A percentile compares a stretch with the other conserved stretches of the same genome.
These are phyloP conservation scores for Cornus suecica DNA, from an alignment of 148 eudicot genomes.

Conservation along the genomic window DNA sequence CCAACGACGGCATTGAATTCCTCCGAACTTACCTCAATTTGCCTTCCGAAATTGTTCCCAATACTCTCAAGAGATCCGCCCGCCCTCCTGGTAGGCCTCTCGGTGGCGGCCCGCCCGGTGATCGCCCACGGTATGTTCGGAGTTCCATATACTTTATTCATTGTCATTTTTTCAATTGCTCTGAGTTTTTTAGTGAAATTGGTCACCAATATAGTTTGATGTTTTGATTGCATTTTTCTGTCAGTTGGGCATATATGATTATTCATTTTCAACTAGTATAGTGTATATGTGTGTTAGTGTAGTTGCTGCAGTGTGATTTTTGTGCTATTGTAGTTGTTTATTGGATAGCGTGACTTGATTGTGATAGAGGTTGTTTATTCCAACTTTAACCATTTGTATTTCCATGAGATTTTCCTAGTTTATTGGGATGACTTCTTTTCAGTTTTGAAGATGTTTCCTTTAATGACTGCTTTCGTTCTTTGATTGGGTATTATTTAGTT, in stretches of 20 bases:
- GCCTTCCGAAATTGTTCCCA: conserved; percentile 89
- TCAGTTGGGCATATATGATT: not conserved
- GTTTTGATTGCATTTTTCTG: not conserved
- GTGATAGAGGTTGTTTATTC: not conserved
- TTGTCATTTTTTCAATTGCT: not conserved
- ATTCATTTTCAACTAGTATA: not conserved
- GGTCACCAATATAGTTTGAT: too few relatives aligned
- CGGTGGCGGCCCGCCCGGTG: conserved; percentile 58
- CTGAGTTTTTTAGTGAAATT: not conserved
- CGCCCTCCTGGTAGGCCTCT: conserved; percentile 70
- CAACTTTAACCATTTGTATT: not conserved
- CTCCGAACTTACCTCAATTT: conserved; percentile 85
- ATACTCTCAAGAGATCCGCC: conserved; percentile 78
- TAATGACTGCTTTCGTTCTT: too few relatives aligned
- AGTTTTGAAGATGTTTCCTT: not conserved
- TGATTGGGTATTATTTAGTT: too few relatives aligned
- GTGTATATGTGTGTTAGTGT: not conserved
- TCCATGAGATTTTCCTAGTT: not conserved
- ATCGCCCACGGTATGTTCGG: conserved; percentile 72
- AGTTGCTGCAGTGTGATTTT: not conserved
- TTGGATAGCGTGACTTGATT: not conserved
- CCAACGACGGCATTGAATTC: conserved; percentile 88
- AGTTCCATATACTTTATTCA: too few relatives aligned
- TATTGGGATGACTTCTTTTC: not conserved
- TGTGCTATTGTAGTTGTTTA: not conserved